Base-by-base conservation (phyloP, 2,329 filamentous ascomycete genomes). In the Diatrype stigma region DNA sequence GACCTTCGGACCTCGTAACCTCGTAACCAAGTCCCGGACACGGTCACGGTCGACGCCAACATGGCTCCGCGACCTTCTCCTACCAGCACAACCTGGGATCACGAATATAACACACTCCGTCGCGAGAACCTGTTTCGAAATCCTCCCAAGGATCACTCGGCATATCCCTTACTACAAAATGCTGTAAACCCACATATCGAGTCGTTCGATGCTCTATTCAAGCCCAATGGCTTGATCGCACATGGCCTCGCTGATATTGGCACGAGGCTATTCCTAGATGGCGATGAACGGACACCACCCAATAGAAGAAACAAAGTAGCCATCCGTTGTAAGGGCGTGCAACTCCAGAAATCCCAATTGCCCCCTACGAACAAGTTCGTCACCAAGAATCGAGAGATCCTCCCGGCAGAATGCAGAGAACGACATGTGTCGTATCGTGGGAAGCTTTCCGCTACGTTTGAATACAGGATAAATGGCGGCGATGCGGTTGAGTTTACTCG, bases 121-220 rank as follows among this genome's bases (percentile, higher is more conserved):
- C 87, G 93, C 63, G 90, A 99, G 65, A 81, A 89, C 48, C 87
- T 99, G 21, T 99, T 99, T 70, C 80, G 83, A 63, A 86, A 95
- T 60, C 93, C 94, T 17, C 93, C 94, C 0, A 87, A 82, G 64
- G 92, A 97, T 67, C 87, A 84, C 60, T 88, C 88, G 10, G 90
- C 93, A 52, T 97, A 96, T 66, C 94, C 94, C 14, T 81, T 88
- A 21, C 82, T 99, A 45, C 87, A 92, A 62, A 81, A 82, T 54
- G 89, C 93, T n/a, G 85, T 97, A 53, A 80, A 89, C 58, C 94
- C 94, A 46, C 94, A 99, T 70, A 87, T 97, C 62, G 86, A 96
- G 64, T 94, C 94, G 6, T 99, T 96, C 82, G 96, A 99, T 75
- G 85, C 85, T 48, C 79, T 97, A 45, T 95, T 96, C 67, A 82